Base-by-base conservation (phyloP, 1,284 basidiomycete genomes). In the Ceratobasidium sp. region DNA sequence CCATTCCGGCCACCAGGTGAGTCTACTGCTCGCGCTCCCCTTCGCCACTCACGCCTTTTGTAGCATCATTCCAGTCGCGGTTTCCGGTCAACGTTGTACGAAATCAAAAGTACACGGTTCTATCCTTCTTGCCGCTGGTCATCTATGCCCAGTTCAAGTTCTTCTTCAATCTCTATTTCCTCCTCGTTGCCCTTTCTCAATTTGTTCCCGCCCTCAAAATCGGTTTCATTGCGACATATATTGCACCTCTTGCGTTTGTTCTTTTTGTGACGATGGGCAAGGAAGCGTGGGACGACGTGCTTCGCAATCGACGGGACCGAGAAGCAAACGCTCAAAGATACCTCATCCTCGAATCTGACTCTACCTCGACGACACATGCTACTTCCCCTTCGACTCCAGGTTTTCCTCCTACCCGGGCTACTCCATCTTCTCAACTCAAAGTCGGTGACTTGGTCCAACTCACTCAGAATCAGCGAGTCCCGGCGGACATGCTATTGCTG, bases 71-170 rank as follows among this genome's bases (percentile, higher is more conserved):
- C 19, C 91, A 90, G 79, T 87, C 85, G 44, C 85, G 85, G 76
- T 94, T 89, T 77, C 89, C 89, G 74, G 89, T 96, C 36, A 99
- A 99, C 82, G 91, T 93, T 44, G 93, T 99, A 53, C 91, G 95
- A 78, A 99, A 99, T 80, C 97, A 99, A 83, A 99, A 99, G 84
- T 99, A 99, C 87, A 98, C 96, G 81, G 84, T 94, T 65, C 87
- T 96, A 83, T 95, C 95, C 9, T 99, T 99, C 85, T 87, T 99
- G 3, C 97, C 97, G 0, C 89, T 98, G 76, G 97, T 99, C 54
- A 91, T 99, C 82, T 99, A 99, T 83, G 97, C 99, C 83, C 98
- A 99, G 83, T 99, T 99, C 92, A 99, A 99, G 84, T 99, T 98
- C 87, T 99, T 99, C 87, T 99, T 98, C 91, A 99, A 99, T 82